phyloP scores from a whole-genome alignment of 352 stramenopile genomes.

The Hyaloperonospora brassicae region DNA sequence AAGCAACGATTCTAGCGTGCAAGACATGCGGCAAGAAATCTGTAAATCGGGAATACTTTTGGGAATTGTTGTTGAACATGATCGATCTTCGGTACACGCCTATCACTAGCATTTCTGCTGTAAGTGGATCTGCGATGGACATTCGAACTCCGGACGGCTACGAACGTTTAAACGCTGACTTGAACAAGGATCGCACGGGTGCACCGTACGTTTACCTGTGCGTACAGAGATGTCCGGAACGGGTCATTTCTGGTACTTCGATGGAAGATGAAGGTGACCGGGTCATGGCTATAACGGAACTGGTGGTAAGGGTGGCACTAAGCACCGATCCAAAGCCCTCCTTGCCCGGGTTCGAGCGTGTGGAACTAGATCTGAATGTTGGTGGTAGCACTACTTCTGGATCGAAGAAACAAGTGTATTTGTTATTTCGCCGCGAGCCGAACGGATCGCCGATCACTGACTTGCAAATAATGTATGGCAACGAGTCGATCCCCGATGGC shows the following conservation, averaged over 20 bases:
- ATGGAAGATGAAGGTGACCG: conserved; percentile 26
- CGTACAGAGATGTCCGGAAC: conserved; percentile 62
- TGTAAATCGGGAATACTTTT: conserved; percentile 83
- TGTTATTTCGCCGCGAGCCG: conserved; percentile 67
- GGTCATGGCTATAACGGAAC: conserved; percentile 65
- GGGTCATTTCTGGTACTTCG: conserved; percentile 19
- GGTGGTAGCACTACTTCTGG: conserved; percentile 39
- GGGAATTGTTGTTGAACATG: conserved; percentile 85
- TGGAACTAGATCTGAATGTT: conserved; percentile 78
- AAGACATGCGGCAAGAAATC: conserved; percentile 77
- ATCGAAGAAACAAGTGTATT: conserved; percentile 80
- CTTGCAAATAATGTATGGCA: conserved; percentile 69
- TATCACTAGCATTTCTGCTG: conserved; percentile 70
- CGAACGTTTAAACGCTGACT: conserved; percentile 72
- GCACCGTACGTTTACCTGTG: conserved; percentile 82
- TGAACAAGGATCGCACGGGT: conserved; percentile 77
- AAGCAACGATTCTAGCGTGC: conserved; percentile 77
- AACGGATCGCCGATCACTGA: conserved; percentile 83
- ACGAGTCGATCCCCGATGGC: conserved; percentile 74
- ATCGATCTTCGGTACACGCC: conserved; percentile 84
- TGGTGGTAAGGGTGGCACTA: conserved; percentile 63
- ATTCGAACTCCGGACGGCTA: conserved; percentile 59
- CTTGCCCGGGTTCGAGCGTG: conserved; percentile 63
- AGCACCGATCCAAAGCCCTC: conserved; percentile 52
- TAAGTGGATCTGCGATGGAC: conserved; percentile 63